Conservation (phyloP, 2,329 filamentous ascomycete genomes). For the Aspergillus sojae region DNA sequence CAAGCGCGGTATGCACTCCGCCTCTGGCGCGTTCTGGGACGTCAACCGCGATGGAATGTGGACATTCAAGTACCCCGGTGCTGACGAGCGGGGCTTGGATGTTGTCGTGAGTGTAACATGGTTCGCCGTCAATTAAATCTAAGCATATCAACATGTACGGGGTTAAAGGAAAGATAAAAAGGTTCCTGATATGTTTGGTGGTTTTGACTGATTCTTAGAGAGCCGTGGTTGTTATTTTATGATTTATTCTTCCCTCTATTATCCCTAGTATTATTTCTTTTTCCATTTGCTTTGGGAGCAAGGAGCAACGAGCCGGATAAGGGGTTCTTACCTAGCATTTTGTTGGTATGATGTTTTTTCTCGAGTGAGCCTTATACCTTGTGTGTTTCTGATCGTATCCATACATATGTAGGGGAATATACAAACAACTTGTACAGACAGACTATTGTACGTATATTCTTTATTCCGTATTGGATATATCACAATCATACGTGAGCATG, state of each 20-base stretch:
- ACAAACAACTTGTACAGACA: neutral
- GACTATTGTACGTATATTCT: conserved; percentile 3
- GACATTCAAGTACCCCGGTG: conserved; percentile 54
- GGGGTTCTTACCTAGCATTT: neutral
- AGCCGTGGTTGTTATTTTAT: neutral
- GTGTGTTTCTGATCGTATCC: conserved; percentile 5
- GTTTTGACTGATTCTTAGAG: neutral
- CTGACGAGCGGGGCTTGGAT: conserved; percentile 50
- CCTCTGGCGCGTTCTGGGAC: conserved; percentile 54
- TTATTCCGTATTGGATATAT: neutral
- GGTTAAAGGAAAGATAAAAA: conserved; percentile 10
- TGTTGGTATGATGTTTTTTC: conserved; percentile 9
- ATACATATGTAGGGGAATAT: neutral
- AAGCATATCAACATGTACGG: neutral
- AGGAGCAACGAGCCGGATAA: conserved; percentile 6
- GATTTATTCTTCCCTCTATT: neutral
- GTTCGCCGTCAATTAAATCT: conserved; percentile 41
- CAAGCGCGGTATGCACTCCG: conserved; percentile 69
- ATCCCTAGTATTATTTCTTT: neutral
- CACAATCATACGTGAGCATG: neutral
- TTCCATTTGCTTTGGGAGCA: neutral
- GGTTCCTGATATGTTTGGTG: neutral
- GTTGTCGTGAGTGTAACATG: conserved; percentile 54
- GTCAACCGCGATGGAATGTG: conserved; percentile 57
- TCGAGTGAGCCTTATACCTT: conserved; percentile 7